phyloP scores from a whole-genome alignment of 148 eudicot genomes.

The Chenopodium formosanum region DNA sequence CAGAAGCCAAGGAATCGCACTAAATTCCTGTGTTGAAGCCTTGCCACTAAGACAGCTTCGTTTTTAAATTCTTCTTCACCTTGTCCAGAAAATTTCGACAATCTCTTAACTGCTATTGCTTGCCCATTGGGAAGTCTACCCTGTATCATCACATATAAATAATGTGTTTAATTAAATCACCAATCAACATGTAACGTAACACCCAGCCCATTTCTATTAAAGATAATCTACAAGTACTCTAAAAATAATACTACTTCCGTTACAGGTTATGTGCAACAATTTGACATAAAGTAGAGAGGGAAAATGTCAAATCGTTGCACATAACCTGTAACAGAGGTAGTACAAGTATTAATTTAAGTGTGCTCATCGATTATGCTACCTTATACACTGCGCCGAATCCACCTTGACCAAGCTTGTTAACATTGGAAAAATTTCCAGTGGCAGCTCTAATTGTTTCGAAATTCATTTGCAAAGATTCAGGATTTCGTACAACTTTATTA shows the following conservation, averaged over 20 bases:
- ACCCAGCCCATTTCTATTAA: no score
- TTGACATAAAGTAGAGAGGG: no score
- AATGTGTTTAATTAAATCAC: no score
- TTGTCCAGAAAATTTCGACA: slow-evolving; percentile 34
- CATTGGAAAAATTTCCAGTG: slow-evolving; percentile 48
- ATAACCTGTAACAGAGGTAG: no score
- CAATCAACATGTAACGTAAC: no score
- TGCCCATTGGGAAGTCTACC: slow-evolving; percentile 40
- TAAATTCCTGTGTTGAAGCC: slow-evolving; percentile 50
- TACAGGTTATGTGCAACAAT: no score
- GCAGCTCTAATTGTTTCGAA: slow-evolving; percentile 40
- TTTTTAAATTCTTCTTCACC: slow-evolving; percentile 50
- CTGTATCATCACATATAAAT: slow-evolving; percentile 11
- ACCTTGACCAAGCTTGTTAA: slow-evolving; percentile 59
- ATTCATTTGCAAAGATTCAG: slow-evolving; percentile 51
- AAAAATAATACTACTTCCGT: no score
- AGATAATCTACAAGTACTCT: no score
- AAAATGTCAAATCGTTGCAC: no score
- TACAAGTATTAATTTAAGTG: no score
- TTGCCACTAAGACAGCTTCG: slow-evolving; percentile 43
- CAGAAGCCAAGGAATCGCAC: slow-evolving; percentile 43
- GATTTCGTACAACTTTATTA: slow-evolving; percentile 30
- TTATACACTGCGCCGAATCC: slow-evolving; percentile 65
- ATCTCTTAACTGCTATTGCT: slow-evolving; percentile 52
- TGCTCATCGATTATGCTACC: slow-evolving; percentile 26